Evolutionary conservation across 192 early-diverging fungal genomes (phyloP), one percentile per base, ranked within the genome.

Genomic region (Entomortierella beljakovae): DNA sequence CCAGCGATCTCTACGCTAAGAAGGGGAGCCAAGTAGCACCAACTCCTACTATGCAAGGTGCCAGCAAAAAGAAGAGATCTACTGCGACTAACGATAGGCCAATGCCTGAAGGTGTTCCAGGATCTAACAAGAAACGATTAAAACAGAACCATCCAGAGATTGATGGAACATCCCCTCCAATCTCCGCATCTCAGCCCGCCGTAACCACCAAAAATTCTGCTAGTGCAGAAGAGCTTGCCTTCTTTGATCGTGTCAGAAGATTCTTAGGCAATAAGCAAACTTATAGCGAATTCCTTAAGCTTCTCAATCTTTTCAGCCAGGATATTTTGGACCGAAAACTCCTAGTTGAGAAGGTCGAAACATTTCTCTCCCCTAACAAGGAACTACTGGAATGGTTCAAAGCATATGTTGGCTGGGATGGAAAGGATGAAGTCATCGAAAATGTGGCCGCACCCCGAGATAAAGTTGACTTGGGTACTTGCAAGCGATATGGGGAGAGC

Each of bases 331-430:
- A 96, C 61, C 83, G 92, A 29, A 90, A 93, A 61, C 83, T 88
- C 11, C 83, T 99, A 22, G 89, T 98, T 2, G 94, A 98, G 57
- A 88, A 92, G 16, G 93, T 95, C 4, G 89, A 91, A 68, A 90
- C 90, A 28, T 99, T 98, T 67, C 87, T 99, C 58, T 88, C 87
- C 9, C 90, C 89, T 42, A 88, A 92, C 37, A 88, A 88, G 60
- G 96, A 97, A 40, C 85, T 99, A 34, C 94, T 97, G 87, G 90
- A 93, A 28, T 97, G 95, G 95, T 98, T 99, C 79, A 98, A 98
- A 83, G 85, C 82, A 32, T 93, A 93, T 64, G 86, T 96, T 8
- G 93, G 91, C 48, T 94, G 92, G 79, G 90, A 96, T 54, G 92
- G 93, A 32, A 91, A 91, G 50, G 89, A 92, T 48, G 85, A 91